Base-by-base conservation (phyloP, 2,329 filamentous ascomycete genomes). In the Diaporthe australafricana region DNA sequence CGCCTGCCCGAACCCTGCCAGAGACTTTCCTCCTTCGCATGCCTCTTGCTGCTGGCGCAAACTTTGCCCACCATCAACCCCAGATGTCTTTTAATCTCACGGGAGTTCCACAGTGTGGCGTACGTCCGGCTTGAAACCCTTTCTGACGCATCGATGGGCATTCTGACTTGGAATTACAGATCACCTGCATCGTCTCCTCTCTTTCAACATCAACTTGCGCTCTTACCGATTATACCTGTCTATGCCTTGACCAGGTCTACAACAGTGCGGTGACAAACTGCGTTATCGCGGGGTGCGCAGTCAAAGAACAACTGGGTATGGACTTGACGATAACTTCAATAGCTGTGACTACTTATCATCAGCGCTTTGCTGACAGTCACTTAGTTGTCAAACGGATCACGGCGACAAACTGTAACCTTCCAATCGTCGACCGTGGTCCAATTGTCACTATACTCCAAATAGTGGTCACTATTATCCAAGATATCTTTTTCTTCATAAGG, bases 21-120 rank as follows among this genome's bases (percentile, higher is more conserved):
- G 9, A 25, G 11, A 0, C 25, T 9, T 20, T 14, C 14, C 27
- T 63, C 22, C 22, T 47, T 27, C 60, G n/a, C 22, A 47, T 50
- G 27, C 45, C 27, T 63, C n/a, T n/a, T 17, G 17, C 16, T 32
- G 9, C 20, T 20, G 9, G 57, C 40, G 45, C 3, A 11, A 35
- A 30, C 25, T 20, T 25, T 30, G 32, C 42, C 42, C 27, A 17
- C 42, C 42, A 14, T 48, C 20, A 45, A 63, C 42, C 42, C 42
- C 60, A 48, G 60, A 63, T 63, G 60, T 63, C 60, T n/a, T 63
- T 63, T 63, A 63, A 63, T 48, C 42, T 63, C 40, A 63, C 60
- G 5, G 60, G 60, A 48, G 42, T 63, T 38, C 60, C 60, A 63
- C 60, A 63, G n/a, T 63, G 60, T 63, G 60, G 60, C 14, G 60